Base-by-base conservation (phyloP, 176 grass and related monocot species). In the Leersia perrieri region DNA sequence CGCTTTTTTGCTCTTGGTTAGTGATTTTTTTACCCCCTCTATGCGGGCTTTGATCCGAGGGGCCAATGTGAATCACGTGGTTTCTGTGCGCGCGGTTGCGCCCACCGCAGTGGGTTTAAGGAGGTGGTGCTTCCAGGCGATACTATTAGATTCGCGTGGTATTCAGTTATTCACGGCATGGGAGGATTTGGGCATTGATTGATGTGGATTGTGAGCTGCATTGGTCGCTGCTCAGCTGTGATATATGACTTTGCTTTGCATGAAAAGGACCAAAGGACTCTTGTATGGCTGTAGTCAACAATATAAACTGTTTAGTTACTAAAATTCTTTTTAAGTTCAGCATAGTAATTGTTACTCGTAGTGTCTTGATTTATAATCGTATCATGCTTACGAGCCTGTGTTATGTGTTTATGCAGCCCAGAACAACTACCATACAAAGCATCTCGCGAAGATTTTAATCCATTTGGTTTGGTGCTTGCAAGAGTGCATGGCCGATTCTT, bases 381-480 rank as follows among this genome's bases (percentile, higher is more conserved):
- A 23, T 18, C 80, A 23, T 61, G 76, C 41, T 86, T 20, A 76
- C 28, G 18, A 20, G 9, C 31, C 38, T 89, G 0, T 44, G 34
- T 86, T 83, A 72, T 83, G 41, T 92, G 66, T 71, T 82, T 39
- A 14, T 98, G 92, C 96, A 99, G 96, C 96, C 55, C 84, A 99
- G 65, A 95, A 95, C 72, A 99, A 91, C 79, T 84, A 77, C 72
- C 84, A 91, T 36, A 99, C 92, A 34, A 99, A 88, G 64, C 96
- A 99, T 87, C 90, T 99, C 67, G 82, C 89, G 69, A 99, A 95
- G 84, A 90, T 99, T 79, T 90, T 99, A 72, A 89, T 99, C 79
- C 93, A 99, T 87, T 75, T 99, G 71, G 90, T 90, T 75, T 99
- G 90, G 96, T 99, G 92, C 80, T 93, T 99, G 87, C 75, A 95